Base-by-base conservation (phyloP, 352 stramenopile genomes). In the Phytopythium delawarense region DNA sequence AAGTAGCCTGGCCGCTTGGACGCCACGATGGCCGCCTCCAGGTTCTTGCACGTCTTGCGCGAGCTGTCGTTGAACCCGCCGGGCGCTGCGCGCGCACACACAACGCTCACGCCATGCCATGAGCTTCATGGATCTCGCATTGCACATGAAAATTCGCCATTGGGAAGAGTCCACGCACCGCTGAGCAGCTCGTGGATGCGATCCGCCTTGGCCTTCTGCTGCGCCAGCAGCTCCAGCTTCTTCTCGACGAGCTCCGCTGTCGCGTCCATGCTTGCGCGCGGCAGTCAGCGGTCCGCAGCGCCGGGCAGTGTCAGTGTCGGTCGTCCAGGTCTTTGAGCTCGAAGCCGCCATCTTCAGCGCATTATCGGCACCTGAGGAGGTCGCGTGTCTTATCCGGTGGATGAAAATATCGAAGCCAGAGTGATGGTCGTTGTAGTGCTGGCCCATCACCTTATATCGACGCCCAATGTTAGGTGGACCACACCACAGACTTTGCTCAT, bases 1-100 rank as follows among this genome's bases (percentile, higher is more conserved):
- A 93, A 91, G 59, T 90, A 91, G 15, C 81, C 84, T 3, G 84
- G 84, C 1, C 67, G 77, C 63, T 91, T 89, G 60, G 80, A 91
- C 2, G 80, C 78, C 12, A 78, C 81, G 66, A 93, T 89, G 23
- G 81, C 84, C 8, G 76, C 84, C 51, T 93, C 80, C 39, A 93
- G 67, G 69, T 92, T 91, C 73, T 92, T 92, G 66, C 78, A 79
- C 30, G 81, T 89, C 67, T 89, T 91, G 34, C 75, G 81, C 45
- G 81, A 90, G 21, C 67, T 62, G 44, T 93, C 84, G 46, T 91
- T 93, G 65, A 93, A 85, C 20, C 84, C 84, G 4, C 73, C 74
- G 20, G 77, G 76, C 37, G 59, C 75, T 90, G 51, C n/a, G 20
- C 52, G 20, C 9, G 57, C n/a, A 35, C n/a, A 49, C 7, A 25